phyloP scores from a whole-genome alignment of 805 yeast species.

The Candida montana region DNA sequence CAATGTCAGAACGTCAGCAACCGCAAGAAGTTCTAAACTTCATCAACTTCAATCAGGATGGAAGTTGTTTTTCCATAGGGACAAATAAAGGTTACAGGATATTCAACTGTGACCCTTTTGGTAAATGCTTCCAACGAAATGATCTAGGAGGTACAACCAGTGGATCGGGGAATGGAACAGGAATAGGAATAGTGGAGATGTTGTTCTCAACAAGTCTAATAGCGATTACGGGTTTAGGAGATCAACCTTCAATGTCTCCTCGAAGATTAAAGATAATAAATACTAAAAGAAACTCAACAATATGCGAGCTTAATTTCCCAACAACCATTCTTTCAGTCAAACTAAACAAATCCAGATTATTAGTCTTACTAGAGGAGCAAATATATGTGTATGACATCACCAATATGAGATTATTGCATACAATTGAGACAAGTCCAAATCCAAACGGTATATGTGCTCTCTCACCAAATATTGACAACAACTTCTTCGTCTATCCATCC shows the following conservation, averaged over 20 bases:
- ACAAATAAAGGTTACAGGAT: conserved; percentile 58
- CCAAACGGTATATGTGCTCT: conserved; percentile 57
- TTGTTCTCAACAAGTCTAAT: conserved; percentile 66
- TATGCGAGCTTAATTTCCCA: conserved; percentile 71
- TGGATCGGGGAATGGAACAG: conserved; percentile 14
- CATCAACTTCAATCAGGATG: conserved; percentile 71
- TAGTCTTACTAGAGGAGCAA: conserved; percentile 59
- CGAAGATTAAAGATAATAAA: conserved; percentile 77
- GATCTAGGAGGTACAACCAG: conserved; percentile 31
- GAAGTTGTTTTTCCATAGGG: conserved; percentile 66
- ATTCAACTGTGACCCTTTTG: conserved; percentile 66
- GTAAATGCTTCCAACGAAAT: conserved; percentile 41
- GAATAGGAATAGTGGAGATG: conserved; percentile 70
- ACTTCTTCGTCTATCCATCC: conserved; percentile 67
- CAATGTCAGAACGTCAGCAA: conserved; percentile 2
- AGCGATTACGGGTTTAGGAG: conserved; percentile 71
- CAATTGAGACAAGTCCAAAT: conserved; percentile 43
- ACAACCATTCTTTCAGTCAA: conserved; percentile 54
- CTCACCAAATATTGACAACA: conserved; percentile 46
- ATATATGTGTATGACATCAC: conserved; percentile 69
- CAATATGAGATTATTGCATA: conserved; percentile 59
- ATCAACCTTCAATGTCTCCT: conserved; percentile 65
- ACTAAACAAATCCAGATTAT: conserved; percentile 58
- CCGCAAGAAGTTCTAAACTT: conserved; percentile 31
- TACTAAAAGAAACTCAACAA: conserved; percentile 55